phyloP scores from a whole-genome alignment of 805 yeast species.

The Wickerhamiella shivajii region DNA sequence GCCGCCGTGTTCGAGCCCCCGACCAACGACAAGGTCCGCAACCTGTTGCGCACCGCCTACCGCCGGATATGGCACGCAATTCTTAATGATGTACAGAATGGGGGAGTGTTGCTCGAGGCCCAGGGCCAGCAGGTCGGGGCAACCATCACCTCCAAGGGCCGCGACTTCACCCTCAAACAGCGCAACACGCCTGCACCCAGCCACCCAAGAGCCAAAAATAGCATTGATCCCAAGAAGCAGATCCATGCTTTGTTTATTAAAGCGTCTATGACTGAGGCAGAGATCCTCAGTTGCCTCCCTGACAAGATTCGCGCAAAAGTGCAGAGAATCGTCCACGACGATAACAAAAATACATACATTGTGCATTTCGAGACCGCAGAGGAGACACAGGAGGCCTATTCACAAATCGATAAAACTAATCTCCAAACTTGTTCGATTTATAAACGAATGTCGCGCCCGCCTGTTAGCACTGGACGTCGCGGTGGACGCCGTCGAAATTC shows the following conservation, averaged over 20 bases:
- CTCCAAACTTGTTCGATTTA: slow-evolving; percentile 18
- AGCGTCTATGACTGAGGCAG: slow-evolving; percentile 24
- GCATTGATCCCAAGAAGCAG: slow-evolving; percentile 15
- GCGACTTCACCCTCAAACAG: slow-evolving; percentile 33
- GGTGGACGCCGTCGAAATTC: neutral
- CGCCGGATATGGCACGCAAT: slow-evolving; percentile 69
- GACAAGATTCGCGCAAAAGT: slow-evolving; percentile 23
- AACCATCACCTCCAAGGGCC: slow-evolving; percentile 44
- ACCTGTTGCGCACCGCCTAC: slow-evolving; percentile 31
- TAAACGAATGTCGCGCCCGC: neutral
- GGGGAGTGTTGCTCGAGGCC: slow-evolving; percentile 32
- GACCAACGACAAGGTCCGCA: neutral
- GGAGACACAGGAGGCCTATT: slow-evolving; percentile 25
- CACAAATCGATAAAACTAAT: slow-evolving; percentile 22
- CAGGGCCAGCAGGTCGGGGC: slow-evolving; percentile 36
- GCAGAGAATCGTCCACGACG: slow-evolving; percentile 21
- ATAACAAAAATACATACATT: slow-evolving; percentile 7
- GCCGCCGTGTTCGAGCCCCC: slow-evolving; percentile 2
- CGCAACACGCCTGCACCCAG: slow-evolving; percentile 3
- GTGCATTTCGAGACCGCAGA: slow-evolving; percentile 27
- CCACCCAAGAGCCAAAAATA: neutral
- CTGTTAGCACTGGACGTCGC: neutral
- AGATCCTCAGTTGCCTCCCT: slow-evolving; percentile 21
- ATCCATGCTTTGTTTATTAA: slow-evolving; percentile 3
- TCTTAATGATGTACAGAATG: slow-evolving; percentile 45